Evolutionary conservation across 164 flowering plant genomes (phyloP).

Genomic region (Dillenia turbinata): DNA sequence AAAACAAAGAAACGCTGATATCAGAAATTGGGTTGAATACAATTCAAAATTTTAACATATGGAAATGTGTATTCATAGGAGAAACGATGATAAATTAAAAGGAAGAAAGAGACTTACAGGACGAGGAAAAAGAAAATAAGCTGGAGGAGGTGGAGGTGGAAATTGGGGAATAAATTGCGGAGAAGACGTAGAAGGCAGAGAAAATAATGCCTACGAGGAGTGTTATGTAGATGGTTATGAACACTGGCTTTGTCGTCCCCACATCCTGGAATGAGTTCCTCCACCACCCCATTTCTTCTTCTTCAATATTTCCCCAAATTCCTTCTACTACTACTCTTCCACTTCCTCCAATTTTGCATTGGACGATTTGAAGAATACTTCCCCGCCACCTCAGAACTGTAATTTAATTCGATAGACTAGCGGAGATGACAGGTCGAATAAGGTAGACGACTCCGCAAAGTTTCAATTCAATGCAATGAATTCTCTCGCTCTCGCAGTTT

Average conservation of each 20-base stretch:
- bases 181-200: conserved; percentile 69
- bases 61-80: neutral
- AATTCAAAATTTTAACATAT: too few relatives aligned
- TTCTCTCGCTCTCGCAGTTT: too few relatives aligned
- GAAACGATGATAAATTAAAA: neutral
- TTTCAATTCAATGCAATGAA: too few relatives aligned
- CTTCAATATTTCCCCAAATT: too few relatives aligned
- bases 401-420: too few relatives aligned
- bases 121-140: conserved; percentile 14
- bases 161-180: conserved; percentile 51
- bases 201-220: conserved; percentile 68
- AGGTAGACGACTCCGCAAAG: too few relatives aligned
- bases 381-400: too few relatives aligned
- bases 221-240: conserved; percentile 68
- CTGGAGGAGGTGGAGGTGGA: conserved; percentile 21
- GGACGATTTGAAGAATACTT: too few relatives aligned
- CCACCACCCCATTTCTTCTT: neutral
- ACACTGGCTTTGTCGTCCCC: conserved; percentile 64
- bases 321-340: too few relatives aligned
- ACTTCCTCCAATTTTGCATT: too few relatives aligned
- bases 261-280: conserved; percentile 34
- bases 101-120: neutral
- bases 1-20: neutral
- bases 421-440: too few relatives aligned
- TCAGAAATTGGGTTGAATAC: too few relatives aligned